Evolutionary conservation across 2,329 filamentous ascomycete species (phyloP), one percentile per base, ranked within the genome.

Genomic region (Fusarium sp.): DNA sequence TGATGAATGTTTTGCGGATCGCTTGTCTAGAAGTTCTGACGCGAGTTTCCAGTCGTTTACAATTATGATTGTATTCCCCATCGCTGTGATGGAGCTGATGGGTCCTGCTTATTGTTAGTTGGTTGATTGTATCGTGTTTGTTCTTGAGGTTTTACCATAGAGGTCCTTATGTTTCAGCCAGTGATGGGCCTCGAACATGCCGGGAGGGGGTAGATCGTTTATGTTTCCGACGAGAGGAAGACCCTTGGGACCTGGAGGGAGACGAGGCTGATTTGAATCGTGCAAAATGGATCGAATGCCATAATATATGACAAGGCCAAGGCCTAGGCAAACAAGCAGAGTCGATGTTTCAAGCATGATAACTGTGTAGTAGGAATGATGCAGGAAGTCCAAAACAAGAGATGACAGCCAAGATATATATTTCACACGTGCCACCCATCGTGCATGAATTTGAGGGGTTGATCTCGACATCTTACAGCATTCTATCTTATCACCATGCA

Each of bases 51-150:
- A 47, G 41, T 80, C 80, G 54, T 82, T 80, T 9, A 84, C 63
- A 17, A 84, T 72, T 11, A 84, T 66, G 6, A 82, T 72, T 0
- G 80, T 80, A 39, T 79, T 75, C 0, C 81, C 81, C 27, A 82
- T 59, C 3, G 80, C 74, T 0, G 75, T 81, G 17, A 82, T 48
- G 13, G 79, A 76, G 40, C 73, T 75, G 3, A 75, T 68, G 3
- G 76, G 83, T 90, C 92, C 79, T 63, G 6, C 4, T 36, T 1
- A 14, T 17, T 5, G 6, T 14, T 5, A 29, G 17, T 37, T 27
- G 31, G n/a, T 13, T 35, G 15, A 10, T n/a, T 7, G 4, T 35
- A 7, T 35, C 6, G 10, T 35, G 3, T 20, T 40, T n/a, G 5
- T 3, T 29, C 3, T 33, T 35, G 9, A 17, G 14, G 49, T 20